A percentile compares a stretch with the other conserved stretches of the same genome.
Evolutionary conservation across 2,329 filamentous ascomycete species (phyloP).

Genomic region (Thelonectria rubi): DNA sequence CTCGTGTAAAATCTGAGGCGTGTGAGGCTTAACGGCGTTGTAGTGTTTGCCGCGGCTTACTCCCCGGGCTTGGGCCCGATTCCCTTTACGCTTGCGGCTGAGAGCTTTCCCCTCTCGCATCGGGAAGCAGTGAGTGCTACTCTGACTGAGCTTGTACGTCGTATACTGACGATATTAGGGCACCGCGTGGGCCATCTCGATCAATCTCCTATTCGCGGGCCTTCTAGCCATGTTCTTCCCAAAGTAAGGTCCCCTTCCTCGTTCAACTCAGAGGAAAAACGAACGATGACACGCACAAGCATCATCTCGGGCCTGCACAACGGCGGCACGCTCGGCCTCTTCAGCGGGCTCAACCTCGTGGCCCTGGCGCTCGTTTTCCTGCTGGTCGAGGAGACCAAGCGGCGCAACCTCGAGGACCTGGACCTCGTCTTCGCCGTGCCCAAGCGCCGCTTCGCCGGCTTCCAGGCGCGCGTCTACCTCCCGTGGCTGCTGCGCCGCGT

Average conservation of each 20-base stretch:
- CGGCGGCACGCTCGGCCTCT: conserved; percentile 54
- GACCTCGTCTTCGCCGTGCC: conserved; percentile 49
- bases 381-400: conserved; percentile 54
- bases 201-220: conserved; percentile 57
- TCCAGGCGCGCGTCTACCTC: conserved; percentile 47
- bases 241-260: conserved; percentile 26
- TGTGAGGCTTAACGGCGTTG: conserved; percentile 4
- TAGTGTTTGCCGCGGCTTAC: conserved; percentile 52
- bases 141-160: background rate
- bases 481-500: conserved; percentile 48
- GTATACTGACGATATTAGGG: conserved; percentile 44
- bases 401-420: conserved; percentile 52
- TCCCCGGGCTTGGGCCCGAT: conserved; percentile 55
- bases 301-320: conserved; percentile 38
- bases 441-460: conserved; percentile 47
- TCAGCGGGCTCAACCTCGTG: conserved; percentile 56
- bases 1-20: background rate
- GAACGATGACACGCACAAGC: background rate
- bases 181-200: conserved; percentile 55
- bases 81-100: conserved; percentile 58
- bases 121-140: conserved; percentile 50
- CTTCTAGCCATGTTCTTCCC: conserved; percentile 56
- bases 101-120: conserved; percentile 59
- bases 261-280: too few relatives aligned
- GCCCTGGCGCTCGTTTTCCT: conserved; percentile 57